These are phyloP conservation scores for Phytophthora pini DNA, from an alignment of 352 stramenopile genomes.

Conservation along the genomic window DNA sequence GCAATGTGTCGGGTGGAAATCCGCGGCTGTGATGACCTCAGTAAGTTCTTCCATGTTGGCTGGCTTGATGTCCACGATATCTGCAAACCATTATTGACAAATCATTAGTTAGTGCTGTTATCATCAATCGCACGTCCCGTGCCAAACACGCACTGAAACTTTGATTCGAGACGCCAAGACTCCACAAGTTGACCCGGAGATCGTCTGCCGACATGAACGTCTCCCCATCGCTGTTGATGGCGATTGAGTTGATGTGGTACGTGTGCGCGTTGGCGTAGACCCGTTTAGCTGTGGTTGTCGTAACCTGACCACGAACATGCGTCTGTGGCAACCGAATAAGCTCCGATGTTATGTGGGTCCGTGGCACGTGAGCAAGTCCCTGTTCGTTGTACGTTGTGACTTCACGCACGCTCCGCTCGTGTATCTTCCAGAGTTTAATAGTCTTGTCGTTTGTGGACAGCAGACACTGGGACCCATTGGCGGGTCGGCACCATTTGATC, in stretches of 20 bases:
- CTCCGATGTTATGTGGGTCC: conserved; percentile 31
- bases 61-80: conserved; percentile 98
- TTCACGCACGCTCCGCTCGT: conserved; percentile 79
- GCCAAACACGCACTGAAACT: conserved; percentile 83
- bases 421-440: conserved; percentile 97
- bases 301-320: conserved; percentile 61
- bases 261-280: conserved; percentile 95
- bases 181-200: conserved; percentile 97
- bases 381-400: conserved; percentile 79
- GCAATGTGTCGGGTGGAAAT: conserved; percentile 95
- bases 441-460: conserved; percentile 98
- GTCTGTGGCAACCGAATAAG: conserved; percentile 68
- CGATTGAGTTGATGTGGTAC: conserved; percentile 98
- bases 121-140: background rate
- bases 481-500: conserved; percentile 94
- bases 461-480: conserved; percentile 92
- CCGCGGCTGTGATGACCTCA: conserved; percentile 95
- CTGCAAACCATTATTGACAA: conserved; percentile 36
- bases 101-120: background rate
- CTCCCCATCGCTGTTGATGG: conserved; percentile 94
- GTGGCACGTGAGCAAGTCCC: conserved; percentile 33
- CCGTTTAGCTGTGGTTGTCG: conserved; percentile 80
- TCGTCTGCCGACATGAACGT: conserved; percentile 97
- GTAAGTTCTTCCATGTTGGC: conserved; percentile 97
- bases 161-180: conserved; percentile 88